phyloP scores from a whole-genome alignment of 1,139 yeast genomes.

The Pneumocystis jirovecii region DNA sequence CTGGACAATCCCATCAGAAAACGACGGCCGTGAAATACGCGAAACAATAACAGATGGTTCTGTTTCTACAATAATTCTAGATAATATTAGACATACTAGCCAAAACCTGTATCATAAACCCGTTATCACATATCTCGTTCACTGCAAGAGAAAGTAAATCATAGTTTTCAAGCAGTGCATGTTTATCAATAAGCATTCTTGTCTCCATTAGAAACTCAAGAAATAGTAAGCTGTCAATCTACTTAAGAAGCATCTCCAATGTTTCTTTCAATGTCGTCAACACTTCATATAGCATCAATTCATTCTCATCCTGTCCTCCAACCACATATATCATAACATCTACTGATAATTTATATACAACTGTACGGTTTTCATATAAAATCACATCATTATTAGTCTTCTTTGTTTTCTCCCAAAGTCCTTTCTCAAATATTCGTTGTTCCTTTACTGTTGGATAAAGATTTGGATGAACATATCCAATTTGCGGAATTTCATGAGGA shows the following conservation, averaged over 20 bases:
- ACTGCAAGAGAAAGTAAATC: slow-evolving; percentile 75
- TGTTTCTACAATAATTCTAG: slow-evolving; percentile 74
- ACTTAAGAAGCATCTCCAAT: slow-evolving; percentile 54
- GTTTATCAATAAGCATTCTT: slow-evolving; percentile 40
- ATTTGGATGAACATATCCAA: slow-evolving; percentile 19
- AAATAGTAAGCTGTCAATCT: neutral
- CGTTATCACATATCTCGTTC: slow-evolving; percentile 80
- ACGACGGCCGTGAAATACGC: slow-evolving; percentile 70
- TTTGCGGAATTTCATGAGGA: slow-evolving; percentile 31
- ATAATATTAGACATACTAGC: slow-evolving; percentile 3
- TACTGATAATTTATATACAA: slow-evolving; percentile 66
- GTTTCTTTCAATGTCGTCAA: slow-evolving; percentile 70
- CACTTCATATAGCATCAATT: slow-evolving; percentile 62
- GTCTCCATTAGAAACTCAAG: neutral
- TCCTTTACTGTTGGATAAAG: slow-evolving; percentile 33
- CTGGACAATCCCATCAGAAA: slow-evolving; percentile 46
- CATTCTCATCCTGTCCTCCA: slow-evolving; percentile 71
- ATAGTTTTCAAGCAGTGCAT: slow-evolving; percentile 63
- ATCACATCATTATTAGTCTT: slow-evolving; percentile 70
- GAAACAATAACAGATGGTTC: slow-evolving; percentile 78
- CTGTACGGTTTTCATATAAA: slow-evolving; percentile 60
- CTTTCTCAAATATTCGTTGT: slow-evolving; percentile 64
- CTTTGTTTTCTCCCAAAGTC: slow-evolving; percentile 56
- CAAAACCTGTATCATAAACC: slow-evolving; percentile 1
- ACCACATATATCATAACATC: slow-evolving; percentile 61